phyloP scores from a whole-genome alignment of 306 rosid species.

The Fragaria iinumae region DNA sequence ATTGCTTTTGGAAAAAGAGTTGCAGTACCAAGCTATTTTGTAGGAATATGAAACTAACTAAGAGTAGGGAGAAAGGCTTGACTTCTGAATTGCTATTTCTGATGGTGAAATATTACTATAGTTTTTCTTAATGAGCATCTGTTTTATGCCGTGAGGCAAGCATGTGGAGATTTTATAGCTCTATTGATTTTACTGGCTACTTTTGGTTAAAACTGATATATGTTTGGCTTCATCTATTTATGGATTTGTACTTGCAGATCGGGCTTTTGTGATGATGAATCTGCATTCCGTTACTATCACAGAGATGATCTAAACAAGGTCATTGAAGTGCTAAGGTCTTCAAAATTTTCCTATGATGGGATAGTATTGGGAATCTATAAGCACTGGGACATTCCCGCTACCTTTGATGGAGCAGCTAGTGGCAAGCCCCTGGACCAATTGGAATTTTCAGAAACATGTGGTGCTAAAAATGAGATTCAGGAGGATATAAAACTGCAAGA shows the following conservation, averaged over 20 bases:
- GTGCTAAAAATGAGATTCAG: slow-evolving; percentile 42
- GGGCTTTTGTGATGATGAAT: slow-evolving; percentile 54
- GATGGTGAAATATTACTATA: not conserved
- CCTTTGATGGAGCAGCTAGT: slow-evolving; percentile 36
- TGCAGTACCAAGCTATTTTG: not conserved
- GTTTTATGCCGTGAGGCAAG: not conserved
- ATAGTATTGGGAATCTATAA: slow-evolving; percentile 58
- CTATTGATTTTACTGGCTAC: not conserved
- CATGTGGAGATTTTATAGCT: not conserved
- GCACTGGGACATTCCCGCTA: slow-evolving; percentile 60
- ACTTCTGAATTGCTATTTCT: not conserved
- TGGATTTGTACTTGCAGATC: slow-evolving; percentile 63
- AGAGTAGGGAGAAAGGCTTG: not conserved
- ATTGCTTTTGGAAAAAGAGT: not conserved
- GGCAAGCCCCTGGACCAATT: slow-evolving; percentile 32
- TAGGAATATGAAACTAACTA: not conserved
- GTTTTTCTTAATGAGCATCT: not conserved
- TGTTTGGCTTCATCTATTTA: slow-evolving; percentile 26
- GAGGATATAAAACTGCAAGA: slow-evolving; percentile 40
- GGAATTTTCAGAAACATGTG: slow-evolving; percentile 36
- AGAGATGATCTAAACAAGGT: slow-evolving; percentile 66
- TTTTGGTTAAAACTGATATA: slow-evolving; percentile 4
- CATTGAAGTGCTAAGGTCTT: slow-evolving; percentile 62
- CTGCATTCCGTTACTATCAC: slow-evolving; percentile 70
- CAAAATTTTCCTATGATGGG: slow-evolving; percentile 51